Conservation (phyloP, 768 basidiomycete genomes). For the Hericium erinaceus region DNA sequence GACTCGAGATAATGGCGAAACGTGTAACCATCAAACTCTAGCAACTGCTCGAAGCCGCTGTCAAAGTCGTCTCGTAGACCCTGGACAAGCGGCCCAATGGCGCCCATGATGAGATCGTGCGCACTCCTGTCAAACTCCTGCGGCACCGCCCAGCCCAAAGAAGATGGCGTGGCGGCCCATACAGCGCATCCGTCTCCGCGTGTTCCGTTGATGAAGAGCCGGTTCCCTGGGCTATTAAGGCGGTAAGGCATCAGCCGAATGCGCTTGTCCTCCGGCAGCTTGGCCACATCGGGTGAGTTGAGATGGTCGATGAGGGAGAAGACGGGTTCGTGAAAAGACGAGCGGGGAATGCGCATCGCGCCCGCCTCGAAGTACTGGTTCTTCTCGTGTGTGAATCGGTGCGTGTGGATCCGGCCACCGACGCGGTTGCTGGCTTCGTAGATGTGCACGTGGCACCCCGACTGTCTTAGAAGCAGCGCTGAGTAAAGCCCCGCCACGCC, state of each 20-base stretch:
- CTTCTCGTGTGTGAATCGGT: conserved; percentile 11
- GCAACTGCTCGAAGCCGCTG: conserved; percentile 10
- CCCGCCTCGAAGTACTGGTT: conserved; percentile 15
- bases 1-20: conserved; percentile 15
- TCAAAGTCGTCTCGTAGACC: conserved; percentile 9
- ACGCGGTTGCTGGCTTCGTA: conserved; percentile 10
- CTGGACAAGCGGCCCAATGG: conserved; percentile 8
- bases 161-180: conserved; percentile 3
- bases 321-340: conserved; percentile 6
- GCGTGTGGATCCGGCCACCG: conserved; percentile 11
- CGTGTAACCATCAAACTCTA: conserved; percentile 13
- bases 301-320: conserved; percentile 10
- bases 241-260: conserved; percentile 10
- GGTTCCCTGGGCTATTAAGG: conserved; percentile 10
- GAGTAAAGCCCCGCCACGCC: conserved; percentile 13
- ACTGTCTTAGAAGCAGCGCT: conserved; percentile 7
- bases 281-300: neutral
- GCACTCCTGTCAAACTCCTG: conserved; percentile 6
- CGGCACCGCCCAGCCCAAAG: conserved; percentile 7
- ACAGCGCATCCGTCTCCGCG: neutral
- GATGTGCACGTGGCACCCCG: conserved; percentile 9
- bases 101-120: conserved; percentile 9
- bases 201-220: conserved; percentile 10
- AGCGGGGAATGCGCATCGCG: conserved; percentile 16
- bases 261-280: conserved; percentile 4